Evolutionary conservation across 345 rosid species (phyloP), one percentile per base, ranked within the genome.

Genomic region (Eucalyptus sp.): DNA sequence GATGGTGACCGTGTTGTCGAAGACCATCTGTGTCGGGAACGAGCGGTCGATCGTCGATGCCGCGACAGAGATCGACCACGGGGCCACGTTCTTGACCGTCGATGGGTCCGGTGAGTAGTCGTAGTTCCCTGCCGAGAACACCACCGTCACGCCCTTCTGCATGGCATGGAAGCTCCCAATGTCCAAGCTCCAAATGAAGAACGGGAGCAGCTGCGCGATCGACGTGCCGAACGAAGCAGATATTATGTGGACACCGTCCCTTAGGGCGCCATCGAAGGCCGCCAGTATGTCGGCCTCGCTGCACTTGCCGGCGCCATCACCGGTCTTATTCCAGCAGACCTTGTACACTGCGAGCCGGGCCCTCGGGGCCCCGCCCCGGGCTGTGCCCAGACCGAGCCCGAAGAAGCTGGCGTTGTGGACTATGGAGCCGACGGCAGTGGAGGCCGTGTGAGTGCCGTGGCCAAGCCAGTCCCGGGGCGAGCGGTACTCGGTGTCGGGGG

Each of bases 371-470:
- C 97, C 97, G 15, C 97, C 97, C 58, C 95, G 90, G 6, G 96
- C 95, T 1, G 76, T 92, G 17, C 97, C 97, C 81, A 44, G 31
- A 6, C 92, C 96, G 3, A 93, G 76, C 24, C 93, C 94, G 2
- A 89, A 62, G 89, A 92, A 92, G 89, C 91, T 90, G 11, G 89
- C 95, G 66, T 93, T 92, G 68, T 20, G 85, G 4, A 90, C 94
- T 4, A 93, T 37, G 81, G 94, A 93, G 87, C 97, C 95, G 4
- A 91, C 93, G 46, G 96, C 95, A 14, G 91, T 95, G 24, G 97
- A 94, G 76, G 96, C 96, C 7, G 94, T 94, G 90, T 94, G 97
- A 13, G 95, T 94, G 22, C 96, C 96, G n/a, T 95, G 97, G 18
- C 97, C 96, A 3, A 93, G 88, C 44, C 83, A 56, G 92, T 95